These are phyloP conservation scores for Apophysomyces sp. DNA, from an alignment of 371 early-diverging fungal species.

Conservation along the genomic window DNA sequence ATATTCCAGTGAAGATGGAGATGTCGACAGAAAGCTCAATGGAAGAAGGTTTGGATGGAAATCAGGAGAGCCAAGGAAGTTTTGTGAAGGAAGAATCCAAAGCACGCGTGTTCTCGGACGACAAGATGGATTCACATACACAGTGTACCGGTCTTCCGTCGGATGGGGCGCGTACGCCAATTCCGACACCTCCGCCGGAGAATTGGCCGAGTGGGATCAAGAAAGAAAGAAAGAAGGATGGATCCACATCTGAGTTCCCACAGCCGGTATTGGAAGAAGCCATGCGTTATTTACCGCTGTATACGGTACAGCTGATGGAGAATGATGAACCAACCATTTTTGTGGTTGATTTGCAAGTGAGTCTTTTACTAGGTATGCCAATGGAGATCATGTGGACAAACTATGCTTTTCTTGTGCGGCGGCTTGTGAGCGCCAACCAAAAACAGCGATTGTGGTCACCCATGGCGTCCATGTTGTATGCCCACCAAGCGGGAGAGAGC, in stretches of 20 bases:
- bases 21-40: neutral
- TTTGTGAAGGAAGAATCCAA: conserved; percentile 12
- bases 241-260: neutral
- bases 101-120: conserved; percentile 29
- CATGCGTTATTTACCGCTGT: conserved; percentile 61
- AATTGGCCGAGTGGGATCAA: conserved; percentile 23
- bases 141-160: conserved; percentile 22
- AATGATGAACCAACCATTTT: conserved; percentile 36
- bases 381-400: conserved; percentile 44
- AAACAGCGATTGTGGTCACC: conserved; percentile 77
- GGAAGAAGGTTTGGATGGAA: neutral
- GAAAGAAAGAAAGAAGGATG: conserved; percentile 23
- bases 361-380: conserved; percentile 55
- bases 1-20: neutral
- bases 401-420: conserved; percentile 63
- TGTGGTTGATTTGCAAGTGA: conserved; percentile 70
- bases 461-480: conserved; percentile 61
- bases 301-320: conserved; percentile 62
- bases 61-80: neutral
- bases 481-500: conserved; percentile 38
- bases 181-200: conserved; percentile 49
- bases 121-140: conserved; percentile 24
- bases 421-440: conserved; percentile 49
- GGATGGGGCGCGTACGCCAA: conserved; percentile 43
- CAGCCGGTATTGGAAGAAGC: conserved; percentile 25